Percentiles rank a stretch among this genome's conserved stretches.
Conservation (phyloP, 2,329 filamentous ascomycete species). For the Colletotrichum camelliae region DNA sequence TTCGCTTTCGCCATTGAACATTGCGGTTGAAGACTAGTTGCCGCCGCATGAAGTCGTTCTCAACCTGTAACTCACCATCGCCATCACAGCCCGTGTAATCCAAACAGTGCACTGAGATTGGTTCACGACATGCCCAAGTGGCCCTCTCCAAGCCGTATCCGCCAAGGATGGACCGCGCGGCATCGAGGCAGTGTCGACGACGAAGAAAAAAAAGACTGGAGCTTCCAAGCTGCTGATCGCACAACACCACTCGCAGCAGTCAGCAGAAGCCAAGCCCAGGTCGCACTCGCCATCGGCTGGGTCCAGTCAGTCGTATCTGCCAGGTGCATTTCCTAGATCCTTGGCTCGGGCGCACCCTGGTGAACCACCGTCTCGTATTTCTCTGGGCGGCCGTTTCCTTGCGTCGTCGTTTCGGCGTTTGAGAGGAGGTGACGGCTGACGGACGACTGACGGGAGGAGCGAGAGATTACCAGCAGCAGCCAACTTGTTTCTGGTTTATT, state of each 20-base stretch:
- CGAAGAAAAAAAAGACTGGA: not conserved
- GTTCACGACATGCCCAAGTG: not conserved
- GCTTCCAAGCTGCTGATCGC: not conserved
- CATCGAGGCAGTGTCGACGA: not conserved
- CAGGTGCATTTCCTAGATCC: not conserved
- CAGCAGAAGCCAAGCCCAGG: not conserved
- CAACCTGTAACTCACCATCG: not conserved
- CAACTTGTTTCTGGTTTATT: not conserved
- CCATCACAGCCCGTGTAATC: not conserved
- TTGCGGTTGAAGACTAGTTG: not conserved
- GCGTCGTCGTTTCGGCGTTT: not conserved
- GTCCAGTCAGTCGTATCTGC: not conserved
- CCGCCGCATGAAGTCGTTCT: not conserved
- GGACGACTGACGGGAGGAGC: not conserved
- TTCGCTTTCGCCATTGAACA: not conserved
- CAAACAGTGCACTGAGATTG: not conserved
- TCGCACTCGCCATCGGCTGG: not conserved
- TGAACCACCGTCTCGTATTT: constrained; percentile 14
- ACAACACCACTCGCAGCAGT: not conserved
- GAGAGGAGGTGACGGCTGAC: not conserved
- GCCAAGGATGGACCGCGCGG: constrained; percentile 6
- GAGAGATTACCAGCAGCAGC: not conserved
- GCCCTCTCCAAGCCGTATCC: not conserved
- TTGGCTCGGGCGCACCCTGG: not conserved
- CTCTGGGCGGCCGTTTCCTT: not conserved